Conservation (phyloP, 148 eudicot species). For the Amaranthus palmeri region DNA sequence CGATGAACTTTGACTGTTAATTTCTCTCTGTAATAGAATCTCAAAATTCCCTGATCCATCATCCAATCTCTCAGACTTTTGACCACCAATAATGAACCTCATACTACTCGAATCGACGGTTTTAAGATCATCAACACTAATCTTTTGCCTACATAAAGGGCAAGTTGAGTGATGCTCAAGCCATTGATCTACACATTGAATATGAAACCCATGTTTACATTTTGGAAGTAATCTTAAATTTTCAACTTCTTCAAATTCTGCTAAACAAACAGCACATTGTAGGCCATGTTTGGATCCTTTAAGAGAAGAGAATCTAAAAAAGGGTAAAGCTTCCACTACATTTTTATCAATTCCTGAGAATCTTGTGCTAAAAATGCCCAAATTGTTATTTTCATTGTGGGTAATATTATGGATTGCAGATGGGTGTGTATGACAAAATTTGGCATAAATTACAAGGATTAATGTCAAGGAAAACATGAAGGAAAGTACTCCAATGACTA, state of each 20-base stretch:
- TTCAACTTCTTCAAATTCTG: too few species aligned
- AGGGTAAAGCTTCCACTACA: constrained; percentile 51
- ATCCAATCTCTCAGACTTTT: constrained; percentile 13
- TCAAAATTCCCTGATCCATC: constrained; percentile 28
- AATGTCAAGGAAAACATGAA: constrained; percentile 50
- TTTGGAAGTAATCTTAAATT: too few species aligned
- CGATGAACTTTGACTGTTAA: constrained; percentile 26
- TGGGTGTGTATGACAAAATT: constrained; percentile 32
- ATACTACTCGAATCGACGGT: constrained; percentile 37
- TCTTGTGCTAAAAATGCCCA: constrained; percentile 29
- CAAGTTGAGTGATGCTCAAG: too few species aligned
- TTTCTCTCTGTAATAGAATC: constrained; percentile 58
- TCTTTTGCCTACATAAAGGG: too few species aligned
- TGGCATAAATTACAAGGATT: constrained; percentile 49
- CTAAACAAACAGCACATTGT: too few species aligned
- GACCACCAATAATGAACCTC: constrained; percentile 27
- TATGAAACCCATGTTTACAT: too few species aligned
- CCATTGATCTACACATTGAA: too few species aligned
- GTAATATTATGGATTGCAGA: constrained; percentile 13
- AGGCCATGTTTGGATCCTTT: too few species aligned
- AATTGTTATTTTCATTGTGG: background rate
- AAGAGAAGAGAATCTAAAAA: too few species aligned
- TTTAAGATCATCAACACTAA: too few species aligned
- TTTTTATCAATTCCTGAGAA: constrained; percentile 53
- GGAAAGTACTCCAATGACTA: constrained; percentile 49